Conservation (phyloP, 805 yeast species). For the Myxozyma melibiosi region DNA sequence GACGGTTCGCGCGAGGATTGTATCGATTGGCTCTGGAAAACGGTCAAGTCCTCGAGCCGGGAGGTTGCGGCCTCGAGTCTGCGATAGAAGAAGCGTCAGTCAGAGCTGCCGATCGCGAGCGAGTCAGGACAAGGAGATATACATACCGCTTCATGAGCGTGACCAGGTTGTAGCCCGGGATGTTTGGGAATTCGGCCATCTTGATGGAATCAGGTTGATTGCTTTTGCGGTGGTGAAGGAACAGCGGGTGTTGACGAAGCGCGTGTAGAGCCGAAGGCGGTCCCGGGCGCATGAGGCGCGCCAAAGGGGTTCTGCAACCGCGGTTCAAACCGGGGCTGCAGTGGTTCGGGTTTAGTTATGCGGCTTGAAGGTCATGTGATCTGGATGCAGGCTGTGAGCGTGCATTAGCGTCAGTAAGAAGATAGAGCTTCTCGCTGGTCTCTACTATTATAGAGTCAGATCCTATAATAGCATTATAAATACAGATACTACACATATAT, state of each 20-base stretch:
- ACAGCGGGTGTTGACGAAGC: too few species aligned
- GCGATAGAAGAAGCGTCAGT: not conserved
- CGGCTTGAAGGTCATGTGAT: too few species aligned
- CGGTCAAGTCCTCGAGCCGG: slow-evolving; percentile 84
- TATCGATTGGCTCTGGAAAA: slow-evolving; percentile 66
- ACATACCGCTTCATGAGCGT: slow-evolving; percentile 70
- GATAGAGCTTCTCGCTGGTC: too few species aligned
- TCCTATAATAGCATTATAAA: not conserved
- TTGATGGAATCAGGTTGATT: not conserved
- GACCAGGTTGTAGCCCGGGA: slow-evolving; percentile 76
- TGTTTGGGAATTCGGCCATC: slow-evolving; percentile 29
- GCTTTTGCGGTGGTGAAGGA: not conserved
- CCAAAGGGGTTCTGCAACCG: not conserved
- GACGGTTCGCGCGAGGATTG: slow-evolving; percentile 32
- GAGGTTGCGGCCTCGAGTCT: slow-evolving; percentile 92
- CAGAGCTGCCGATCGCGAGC: not conserved
- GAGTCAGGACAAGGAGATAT: not conserved
- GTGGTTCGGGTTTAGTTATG: too few species aligned
- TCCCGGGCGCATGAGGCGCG: not conserved
- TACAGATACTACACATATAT: not conserved
- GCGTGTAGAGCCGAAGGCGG: too few species aligned
- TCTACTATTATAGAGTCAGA: too few species aligned
- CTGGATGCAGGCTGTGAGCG: too few species aligned
- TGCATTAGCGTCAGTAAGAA: too few species aligned
- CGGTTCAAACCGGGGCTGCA: too few species aligned